phyloP scores from a whole-genome alignment of 2,329 filamentous ascomycete species.

The Sporothrix phasma region DNA sequence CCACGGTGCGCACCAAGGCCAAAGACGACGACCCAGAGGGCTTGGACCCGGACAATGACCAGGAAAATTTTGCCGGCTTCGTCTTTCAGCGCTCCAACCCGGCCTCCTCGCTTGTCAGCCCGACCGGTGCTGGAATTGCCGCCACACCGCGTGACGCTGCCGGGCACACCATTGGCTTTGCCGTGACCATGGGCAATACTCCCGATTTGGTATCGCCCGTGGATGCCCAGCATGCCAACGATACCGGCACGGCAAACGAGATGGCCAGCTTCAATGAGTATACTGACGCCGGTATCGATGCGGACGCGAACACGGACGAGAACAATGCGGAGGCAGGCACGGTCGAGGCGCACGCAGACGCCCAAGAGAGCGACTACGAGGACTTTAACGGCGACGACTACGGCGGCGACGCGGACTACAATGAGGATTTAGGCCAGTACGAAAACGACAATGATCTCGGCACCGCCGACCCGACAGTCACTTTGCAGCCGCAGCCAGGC shows the following conservation, averaged over 20 bases:
- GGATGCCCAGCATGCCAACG: not conserved
- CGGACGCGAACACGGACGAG: not conserved
- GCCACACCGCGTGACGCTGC: constrained; percentile 46
- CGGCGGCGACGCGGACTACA: not conserved
- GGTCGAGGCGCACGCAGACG: not conserved
- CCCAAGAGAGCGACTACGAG: not conserved
- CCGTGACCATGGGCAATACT: constrained; percentile 38
- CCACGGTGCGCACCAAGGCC: constrained; percentile 14
- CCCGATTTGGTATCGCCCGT: constrained; percentile 21
- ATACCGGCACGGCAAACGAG: constrained; percentile 10
- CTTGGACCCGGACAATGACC: constrained; percentile 43
- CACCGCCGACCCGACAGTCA: constrained; percentile 17
- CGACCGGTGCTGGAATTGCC: constrained; percentile 36
- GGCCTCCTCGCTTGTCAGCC: constrained; percentile 40
- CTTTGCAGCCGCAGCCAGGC: constrained; percentile 1
- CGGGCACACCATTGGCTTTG: constrained; percentile 48
- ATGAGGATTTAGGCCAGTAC: not conserved
- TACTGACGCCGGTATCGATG: not conserved
- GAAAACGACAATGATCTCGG: not conserved
- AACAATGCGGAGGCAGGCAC: constrained; percentile 7
- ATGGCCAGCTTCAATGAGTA: not conserved
- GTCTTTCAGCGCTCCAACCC: constrained; percentile 47
- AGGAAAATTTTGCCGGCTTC: constrained; percentile 53
- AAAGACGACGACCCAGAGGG: constrained; percentile 24
- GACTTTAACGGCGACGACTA: constrained; percentile 4